Evolutionary conservation across 148 eudicot species (phyloP).

Genomic region (Chenopodium album): DNA sequence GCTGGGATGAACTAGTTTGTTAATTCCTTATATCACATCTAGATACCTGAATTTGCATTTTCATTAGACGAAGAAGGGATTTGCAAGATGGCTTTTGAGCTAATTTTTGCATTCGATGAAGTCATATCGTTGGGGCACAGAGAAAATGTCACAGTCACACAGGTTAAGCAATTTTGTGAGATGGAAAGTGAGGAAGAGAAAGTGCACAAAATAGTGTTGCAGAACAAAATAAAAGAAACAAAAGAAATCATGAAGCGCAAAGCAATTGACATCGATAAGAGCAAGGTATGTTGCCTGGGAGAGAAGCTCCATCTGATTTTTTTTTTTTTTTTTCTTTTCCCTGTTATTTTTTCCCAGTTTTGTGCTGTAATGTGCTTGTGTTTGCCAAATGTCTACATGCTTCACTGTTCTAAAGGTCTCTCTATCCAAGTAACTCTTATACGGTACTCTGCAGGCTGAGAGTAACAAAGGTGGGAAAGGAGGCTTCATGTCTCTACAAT

Average conservation of each 20-base stretch:
- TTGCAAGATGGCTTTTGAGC: constrained; percentile 70
- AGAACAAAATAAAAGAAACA: constrained; percentile 82
- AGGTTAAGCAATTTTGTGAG: constrained; percentile 90
- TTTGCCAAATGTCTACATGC: too few species aligned
- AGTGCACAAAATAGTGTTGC: constrained; percentile 76
- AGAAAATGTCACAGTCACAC: constrained; percentile 77
- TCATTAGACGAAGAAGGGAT: constrained; percentile 85
- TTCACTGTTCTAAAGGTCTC: too few species aligned
- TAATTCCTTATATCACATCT: constrained; percentile 37
- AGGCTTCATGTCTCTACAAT: constrained; percentile 64
- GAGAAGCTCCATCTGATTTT: too few species aligned
- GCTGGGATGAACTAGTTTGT: neutral
- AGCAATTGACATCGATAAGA: constrained; percentile 87
- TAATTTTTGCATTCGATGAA: constrained; percentile 90
- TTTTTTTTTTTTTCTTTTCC: too few species aligned
- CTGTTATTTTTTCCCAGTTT: too few species aligned
- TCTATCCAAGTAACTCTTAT: too few species aligned
- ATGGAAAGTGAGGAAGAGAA: constrained; percentile 98
- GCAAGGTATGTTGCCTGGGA: constrained; percentile 47
- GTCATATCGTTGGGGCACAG: constrained; percentile 80
- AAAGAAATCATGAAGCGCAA: constrained; percentile 89
- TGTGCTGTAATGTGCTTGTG: too few species aligned
- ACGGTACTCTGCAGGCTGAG: constrained; percentile 53
- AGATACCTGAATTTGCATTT: constrained; percentile 81
- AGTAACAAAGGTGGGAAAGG: constrained; percentile 69